A percentile compares a stretch with the other conserved stretches of the same genome.
Evolutionary conservation across 257 asterid genomes (phyloP).

Genomic region (Ballota nigra): DNA sequence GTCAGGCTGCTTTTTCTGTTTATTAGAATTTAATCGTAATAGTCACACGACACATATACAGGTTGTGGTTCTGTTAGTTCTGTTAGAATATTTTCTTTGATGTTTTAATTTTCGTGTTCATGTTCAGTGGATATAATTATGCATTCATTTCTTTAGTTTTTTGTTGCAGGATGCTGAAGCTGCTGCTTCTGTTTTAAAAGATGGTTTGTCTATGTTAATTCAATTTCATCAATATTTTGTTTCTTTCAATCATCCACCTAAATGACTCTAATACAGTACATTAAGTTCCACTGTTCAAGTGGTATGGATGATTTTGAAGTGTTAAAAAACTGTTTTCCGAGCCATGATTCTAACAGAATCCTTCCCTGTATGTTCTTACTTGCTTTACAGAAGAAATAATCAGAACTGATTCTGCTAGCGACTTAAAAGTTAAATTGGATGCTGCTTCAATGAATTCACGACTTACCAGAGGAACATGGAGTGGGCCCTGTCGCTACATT

Average conservation of each 20-base stretch:
- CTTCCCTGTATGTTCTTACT: neutral
- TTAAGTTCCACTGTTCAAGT: too few relatives aligned
- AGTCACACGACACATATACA: too few relatives aligned
- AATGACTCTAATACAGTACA: too few relatives aligned
- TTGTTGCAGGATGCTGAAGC: conserved; percentile 46
- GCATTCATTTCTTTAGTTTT: neutral
- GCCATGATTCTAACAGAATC: too few relatives aligned
- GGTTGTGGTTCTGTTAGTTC: too few relatives aligned
- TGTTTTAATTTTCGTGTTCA: neutral
- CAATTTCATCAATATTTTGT: too few relatives aligned
- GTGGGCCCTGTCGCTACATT: conserved; percentile 70
- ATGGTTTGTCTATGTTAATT: conserved; percentile 49
- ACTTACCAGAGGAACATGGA: conserved; percentile 76
- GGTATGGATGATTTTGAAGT: neutral
- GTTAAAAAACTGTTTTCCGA: neutral
- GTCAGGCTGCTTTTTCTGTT: too few relatives aligned
- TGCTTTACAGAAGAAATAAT: conserved; percentile 51
- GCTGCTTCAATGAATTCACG: conserved; percentile 51
- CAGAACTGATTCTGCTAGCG: conserved; percentile 43
- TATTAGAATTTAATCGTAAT: neutral
- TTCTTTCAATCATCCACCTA: too few relatives aligned
- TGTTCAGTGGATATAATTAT: neutral
- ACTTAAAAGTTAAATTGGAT: conserved; percentile 41
- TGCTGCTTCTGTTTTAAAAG: conserved; percentile 32
- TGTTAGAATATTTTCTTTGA: neutral